Base-by-base conservation (phyloP, 2,329 filamentous ascomycete genomes). In the Hypoxylon sp. region DNA sequence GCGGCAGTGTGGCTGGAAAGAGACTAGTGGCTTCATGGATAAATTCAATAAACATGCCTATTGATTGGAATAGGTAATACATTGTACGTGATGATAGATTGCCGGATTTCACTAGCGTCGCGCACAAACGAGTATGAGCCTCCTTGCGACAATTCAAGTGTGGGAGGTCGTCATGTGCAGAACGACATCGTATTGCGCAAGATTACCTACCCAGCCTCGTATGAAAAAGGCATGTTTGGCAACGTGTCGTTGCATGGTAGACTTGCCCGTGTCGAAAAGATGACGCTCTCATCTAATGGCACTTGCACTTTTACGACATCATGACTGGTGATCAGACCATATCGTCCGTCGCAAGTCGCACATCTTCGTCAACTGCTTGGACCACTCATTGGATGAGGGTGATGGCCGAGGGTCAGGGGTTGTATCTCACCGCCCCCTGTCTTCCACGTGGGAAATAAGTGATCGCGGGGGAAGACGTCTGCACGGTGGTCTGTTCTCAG, bases 361-460 rank as follows among this genome's bases (percentile, higher is more conserved):
- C 60, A 67, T 57, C 56, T 32, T 55, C 38, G 28, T 43, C 49
- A 13, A 59, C 53, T 62, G 59, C 61, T 63, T 52, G 59, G 67
- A 48, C 57, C 60, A 64, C 53, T 34, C 28, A 60, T 60, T 60
- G 62, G 56, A 62, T 43, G 48, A 60, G 57, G 59, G 25, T 64
- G 60, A 68, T 64, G 64, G 63, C 55, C 56, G 63, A 69, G 65
- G 59, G 55, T 65, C 70, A 72, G 70, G 70, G 65, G 63, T 68
- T 38, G 55, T 63, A 63, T 67, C 60, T 65, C 30, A 63, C 59
- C 32, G n/a, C 60, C 68, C 71, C 71, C 67, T 68, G 68, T 67
- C 51, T 48, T 61, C 72, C 72, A 73, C 72, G 72, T 73, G 72
- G 71, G 50, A 69, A 59, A 64, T 66, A 53, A 67, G 57, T 65